Base-by-base conservation (phyloP, 2,329 filamentous ascomycete genomes). In the Cercospora sp. region DNA sequence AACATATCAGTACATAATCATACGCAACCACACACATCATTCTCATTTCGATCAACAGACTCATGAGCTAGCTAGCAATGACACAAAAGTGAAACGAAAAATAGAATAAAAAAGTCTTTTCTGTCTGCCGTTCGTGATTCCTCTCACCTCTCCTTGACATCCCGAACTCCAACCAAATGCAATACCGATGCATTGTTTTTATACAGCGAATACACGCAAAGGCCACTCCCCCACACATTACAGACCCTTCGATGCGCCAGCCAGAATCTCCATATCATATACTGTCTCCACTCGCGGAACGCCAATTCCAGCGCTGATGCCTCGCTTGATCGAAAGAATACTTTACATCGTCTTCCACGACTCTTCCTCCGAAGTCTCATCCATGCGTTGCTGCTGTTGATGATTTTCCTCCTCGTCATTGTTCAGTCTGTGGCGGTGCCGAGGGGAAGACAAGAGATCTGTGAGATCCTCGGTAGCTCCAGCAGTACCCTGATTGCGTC, bases 311-410 rank as follows among this genome's bases (percentile, higher is more conserved):
- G 13, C 23, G 23, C 30, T 16, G 1, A 28, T 30, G 13, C 48
- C 5, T 55, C 48, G 48, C 48, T 55, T 12, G 23, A n/a, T 28
- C 2, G 13, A 28, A 42, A 55, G 13, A 13, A 28, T n/a, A 55
- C 48, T 53, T 13, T 51, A 57, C 61, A 26, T 55, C 51, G 62
- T 59, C 20, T 59, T 42, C 62, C 62, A 59, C 16, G 53, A 58
- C 13, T 59, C 62, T 8, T 64, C 51, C 51, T 58, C 51, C 30
- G 62, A 36, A 28, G 31, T 40, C 51, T 64, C 51, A 28, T 64
- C 62, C 53, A 64, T 62, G 42, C 23, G 31, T 28, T 58, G 51
- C 53, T 59, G 33, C 20, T 59, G 51, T 33, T 59, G 48, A 18
- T 59, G 2, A 30, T 51, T 16, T 23, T 42, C 42, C 3, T 51